A percentile compares a stretch with the other conserved stretches of the same genome.
Evolutionary conservation across 371 early-diverging fungal genomes (phyloP).

Genomic region (Ordospora pajunii): DNA sequence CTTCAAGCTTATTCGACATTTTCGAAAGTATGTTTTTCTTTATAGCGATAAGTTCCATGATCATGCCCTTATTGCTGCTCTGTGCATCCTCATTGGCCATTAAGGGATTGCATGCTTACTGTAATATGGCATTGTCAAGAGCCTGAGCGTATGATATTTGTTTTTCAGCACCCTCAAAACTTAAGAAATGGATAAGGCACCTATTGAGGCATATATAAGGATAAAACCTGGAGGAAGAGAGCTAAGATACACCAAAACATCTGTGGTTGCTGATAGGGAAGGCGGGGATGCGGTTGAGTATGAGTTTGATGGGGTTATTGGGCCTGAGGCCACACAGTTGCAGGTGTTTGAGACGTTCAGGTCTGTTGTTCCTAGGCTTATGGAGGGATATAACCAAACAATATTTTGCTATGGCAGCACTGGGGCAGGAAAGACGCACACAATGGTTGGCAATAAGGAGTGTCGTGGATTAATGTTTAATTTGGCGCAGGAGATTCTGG

Average conservation of each 20-base stretch:
- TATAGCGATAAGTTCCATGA: neutral
- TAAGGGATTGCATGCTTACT: neutral
- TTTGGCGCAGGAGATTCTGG: slow-evolving; percentile 30
- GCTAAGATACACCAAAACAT: neutral
- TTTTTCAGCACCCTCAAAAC: slow-evolving; percentile 11
- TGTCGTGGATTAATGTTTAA: slow-evolving; percentile 20
- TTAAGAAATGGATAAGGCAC: neutral
- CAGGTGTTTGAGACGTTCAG: slow-evolving; percentile 16
- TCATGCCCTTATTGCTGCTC: neutral
- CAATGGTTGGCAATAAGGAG: slow-evolving; percentile 63
- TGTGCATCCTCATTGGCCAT: neutral
- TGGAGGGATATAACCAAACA: slow-evolving; percentile 49
- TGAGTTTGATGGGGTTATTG: slow-evolving; percentile 28
- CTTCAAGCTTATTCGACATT: neutral
- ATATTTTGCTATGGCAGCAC: slow-evolving; percentile 69
- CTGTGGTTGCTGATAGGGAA: neutral
- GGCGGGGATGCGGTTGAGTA: neutral
- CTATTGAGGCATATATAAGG: slow-evolving; percentile 28
- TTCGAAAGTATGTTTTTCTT: neutral
- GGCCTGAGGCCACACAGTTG: neutral
- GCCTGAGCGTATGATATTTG: too few relatives aligned
- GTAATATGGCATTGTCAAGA: too few relatives aligned
- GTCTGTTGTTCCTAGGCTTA: neutral
- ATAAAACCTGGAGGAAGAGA: slow-evolving; percentile 13
- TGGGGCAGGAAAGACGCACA: slow-evolving; percentile 67